Percentiles rank a stretch among this genome's conserved stretches.
Evolutionary conservation across 257 asterid species (phyloP).

Genomic region (Craterostigma plantagineum): DNA sequence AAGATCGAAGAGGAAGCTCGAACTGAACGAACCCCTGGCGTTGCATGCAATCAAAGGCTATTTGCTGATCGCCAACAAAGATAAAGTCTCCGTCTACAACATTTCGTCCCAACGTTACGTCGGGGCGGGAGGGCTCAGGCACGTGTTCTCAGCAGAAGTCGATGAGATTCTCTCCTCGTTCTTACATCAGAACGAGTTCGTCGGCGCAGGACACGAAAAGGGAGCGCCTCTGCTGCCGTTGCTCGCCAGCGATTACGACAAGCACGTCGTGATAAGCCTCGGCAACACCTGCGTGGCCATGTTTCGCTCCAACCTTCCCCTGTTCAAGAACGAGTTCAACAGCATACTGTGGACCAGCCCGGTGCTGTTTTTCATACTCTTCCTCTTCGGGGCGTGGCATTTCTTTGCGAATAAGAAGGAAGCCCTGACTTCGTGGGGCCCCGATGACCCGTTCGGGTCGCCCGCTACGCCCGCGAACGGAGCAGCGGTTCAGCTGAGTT

Average conservation of each 20-base stretch:
- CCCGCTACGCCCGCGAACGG: conserved; percentile 28
- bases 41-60: conserved; percentile 78
- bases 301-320: conserved; percentile 70
- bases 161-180: conserved; percentile 52
- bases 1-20: conserved; percentile 60
- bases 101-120: conserved; percentile 79
- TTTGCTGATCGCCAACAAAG: conserved; percentile 37
- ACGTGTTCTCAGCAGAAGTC: conserved; percentile 42
- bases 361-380: conserved; percentile 56
- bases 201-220: conserved; percentile 9
- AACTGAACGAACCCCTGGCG: conserved; percentile 38
- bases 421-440: conserved; percentile 87
- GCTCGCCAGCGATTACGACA: conserved; percentile 57
- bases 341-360: conserved; percentile 82
- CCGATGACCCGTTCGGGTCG: conserved; percentile 61
- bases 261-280: conserved; percentile 47
- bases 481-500: too few relatives aligned
- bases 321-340: conserved; percentile 61
- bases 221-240: conserved; percentile 23
- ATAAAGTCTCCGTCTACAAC: conserved; percentile 53
- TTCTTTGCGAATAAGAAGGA: conserved; percentile 88
- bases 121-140: conserved; percentile 57
- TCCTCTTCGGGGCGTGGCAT: conserved; percentile 82
- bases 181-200: conserved; percentile 20
- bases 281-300: conserved; percentile 58